A percentile compares a stretch with the other conserved stretches of the same genome.
Conservation (phyloP, 768 basidiomycete genomes). For the Podaxis pistillaris region DNA sequence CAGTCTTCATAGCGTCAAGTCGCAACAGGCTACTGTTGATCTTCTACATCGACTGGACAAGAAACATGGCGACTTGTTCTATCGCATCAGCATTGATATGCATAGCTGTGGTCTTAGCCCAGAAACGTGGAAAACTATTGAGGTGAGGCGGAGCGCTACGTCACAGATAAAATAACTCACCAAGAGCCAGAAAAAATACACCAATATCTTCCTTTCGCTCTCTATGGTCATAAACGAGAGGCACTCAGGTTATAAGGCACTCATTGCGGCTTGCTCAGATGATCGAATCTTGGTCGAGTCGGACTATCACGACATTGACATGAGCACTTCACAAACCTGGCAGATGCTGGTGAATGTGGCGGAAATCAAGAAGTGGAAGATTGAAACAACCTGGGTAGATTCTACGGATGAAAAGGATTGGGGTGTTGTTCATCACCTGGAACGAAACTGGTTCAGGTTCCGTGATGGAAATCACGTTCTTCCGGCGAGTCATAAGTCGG, state of each 20-base stretch:
- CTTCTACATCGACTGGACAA: conserved; percentile 58
- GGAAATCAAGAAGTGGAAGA: conserved; percentile 70
- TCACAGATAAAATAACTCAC: not conserved
- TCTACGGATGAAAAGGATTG: conserved; percentile 36
- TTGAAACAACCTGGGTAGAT: conserved; percentile 62
- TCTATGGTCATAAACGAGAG: conserved; percentile 84
- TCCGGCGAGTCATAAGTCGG: conserved; percentile 18
- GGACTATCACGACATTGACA: conserved; percentile 71
- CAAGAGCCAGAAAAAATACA: conserved; percentile 53
- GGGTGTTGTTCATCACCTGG: conserved; percentile 67
- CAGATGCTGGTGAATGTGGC: conserved; percentile 74
- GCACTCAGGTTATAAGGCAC: conserved; percentile 55
- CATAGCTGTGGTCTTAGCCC: conserved; percentile 88
- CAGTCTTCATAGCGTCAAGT: conserved; percentile 86
- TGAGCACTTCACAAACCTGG: conserved; percentile 65
- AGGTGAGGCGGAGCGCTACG: conserved; percentile 46
- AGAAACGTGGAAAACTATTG: conserved; percentile 70
- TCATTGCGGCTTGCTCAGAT: conserved; percentile 64
- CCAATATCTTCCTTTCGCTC: conserved; percentile 83
- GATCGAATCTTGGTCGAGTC: conserved; percentile 83
- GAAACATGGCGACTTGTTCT: conserved; percentile 58
- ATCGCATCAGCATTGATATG: conserved; percentile 75
- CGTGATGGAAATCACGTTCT: conserved; percentile 42
- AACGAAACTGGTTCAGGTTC: conserved; percentile 73
- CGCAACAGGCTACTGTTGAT: conserved; percentile 64